phyloP scores from a whole-genome alignment of 345 rosid species.

The Citrus medica region DNA sequence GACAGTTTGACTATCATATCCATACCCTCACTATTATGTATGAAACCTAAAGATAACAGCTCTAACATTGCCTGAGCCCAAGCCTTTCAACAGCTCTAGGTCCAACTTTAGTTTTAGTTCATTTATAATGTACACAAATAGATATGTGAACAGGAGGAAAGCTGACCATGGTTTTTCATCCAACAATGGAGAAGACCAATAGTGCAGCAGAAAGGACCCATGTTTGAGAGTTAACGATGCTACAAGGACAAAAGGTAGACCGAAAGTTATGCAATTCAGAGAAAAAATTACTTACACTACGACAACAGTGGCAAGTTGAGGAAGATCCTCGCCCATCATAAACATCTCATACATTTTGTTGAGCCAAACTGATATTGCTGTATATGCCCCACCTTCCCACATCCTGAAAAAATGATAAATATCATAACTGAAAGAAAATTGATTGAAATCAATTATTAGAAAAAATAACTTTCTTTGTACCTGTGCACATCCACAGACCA shows the following conservation, averaged over 20 bases:
- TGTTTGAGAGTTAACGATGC: neutral
- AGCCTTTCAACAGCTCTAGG: neutral
- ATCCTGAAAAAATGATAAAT: slow-evolving; percentile 50
- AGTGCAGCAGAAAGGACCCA: slow-evolving; percentile 2
- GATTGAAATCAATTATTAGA: slow-evolving; percentile 12
- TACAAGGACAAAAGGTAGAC: neutral
- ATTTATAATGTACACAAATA: neutral
- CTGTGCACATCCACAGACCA: slow-evolving; percentile 93
- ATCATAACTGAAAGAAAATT: slow-evolving; percentile 19
- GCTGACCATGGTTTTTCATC: neutral
- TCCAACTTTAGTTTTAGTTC: neutral
- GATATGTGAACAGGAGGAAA: neutral
- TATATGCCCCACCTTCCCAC: slow-evolving; percentile 84
- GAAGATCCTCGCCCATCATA: slow-evolving; percentile 60
- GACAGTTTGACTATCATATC: neutral
- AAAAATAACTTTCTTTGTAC: slow-evolving; percentile 28
- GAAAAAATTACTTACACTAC: slow-evolving; percentile 59
- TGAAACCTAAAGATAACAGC: neutral
- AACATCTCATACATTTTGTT: slow-evolving; percentile 55
- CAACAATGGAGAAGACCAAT: neutral
- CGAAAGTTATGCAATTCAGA: neutral
- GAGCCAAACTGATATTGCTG: slow-evolving; percentile 81
- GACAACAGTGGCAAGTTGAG: slow-evolving; percentile 77
- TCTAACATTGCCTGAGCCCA: neutral
- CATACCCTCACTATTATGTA: neutral